phyloP scores from a whole-genome alignment of 805 yeast species.

The Wickerhamomyces bovis region DNA sequence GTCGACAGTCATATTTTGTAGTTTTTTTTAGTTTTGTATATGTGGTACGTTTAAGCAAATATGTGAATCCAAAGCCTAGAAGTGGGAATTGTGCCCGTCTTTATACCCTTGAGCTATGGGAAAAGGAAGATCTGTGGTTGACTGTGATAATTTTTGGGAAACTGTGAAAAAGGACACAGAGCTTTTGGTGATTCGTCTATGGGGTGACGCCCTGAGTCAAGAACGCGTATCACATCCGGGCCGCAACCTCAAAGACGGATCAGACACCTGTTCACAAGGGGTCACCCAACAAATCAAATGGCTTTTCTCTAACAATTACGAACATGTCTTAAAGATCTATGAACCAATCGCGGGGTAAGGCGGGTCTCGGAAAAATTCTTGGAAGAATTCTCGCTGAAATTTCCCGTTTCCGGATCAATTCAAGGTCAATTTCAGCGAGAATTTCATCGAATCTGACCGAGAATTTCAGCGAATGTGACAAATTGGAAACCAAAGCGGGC shows the following conservation, averaged over 20 bases:
- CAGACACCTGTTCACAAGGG: too few relatives aligned
- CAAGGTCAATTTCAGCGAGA: background rate
- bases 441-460: background rate
- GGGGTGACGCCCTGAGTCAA: background rate
- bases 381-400: background rate
- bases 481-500: background rate
- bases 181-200: background rate
- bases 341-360: background rate
- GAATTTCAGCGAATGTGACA: background rate
- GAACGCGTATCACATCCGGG: background rate
- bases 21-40: background rate
- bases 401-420: too few relatives aligned
- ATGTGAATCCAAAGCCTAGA: background rate
- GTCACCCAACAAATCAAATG: background rate
- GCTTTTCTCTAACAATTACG: too few relatives aligned
- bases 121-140: too few relatives aligned
- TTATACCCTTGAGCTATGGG: too few relatives aligned
- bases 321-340: too few relatives aligned
- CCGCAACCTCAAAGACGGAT: background rate
- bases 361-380: background rate
- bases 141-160: background rate
- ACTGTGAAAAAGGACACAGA: background rate
- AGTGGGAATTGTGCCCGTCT: background rate
- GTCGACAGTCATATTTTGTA: slow-evolving; percentile 4
- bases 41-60: background rate